phyloP scores from a whole-genome alignment of 2,329 filamentous ascomycete species.

The Chrysoporthe cubensis region DNA sequence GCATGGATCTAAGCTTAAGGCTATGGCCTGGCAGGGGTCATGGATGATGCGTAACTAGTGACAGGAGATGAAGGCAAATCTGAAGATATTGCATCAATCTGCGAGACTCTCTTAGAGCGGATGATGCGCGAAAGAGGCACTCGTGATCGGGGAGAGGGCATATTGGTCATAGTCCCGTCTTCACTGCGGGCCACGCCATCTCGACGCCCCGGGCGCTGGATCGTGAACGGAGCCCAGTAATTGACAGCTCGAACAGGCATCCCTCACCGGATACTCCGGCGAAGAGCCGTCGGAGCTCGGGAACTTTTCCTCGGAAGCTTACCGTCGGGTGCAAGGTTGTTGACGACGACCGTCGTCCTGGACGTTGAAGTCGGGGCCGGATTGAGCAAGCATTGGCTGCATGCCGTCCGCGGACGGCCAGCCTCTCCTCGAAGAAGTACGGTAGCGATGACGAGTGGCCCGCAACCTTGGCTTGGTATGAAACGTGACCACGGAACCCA shows the following conservation, averaged over 20 bases:
- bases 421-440: background rate
- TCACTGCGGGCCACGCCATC: conserved; percentile 1
- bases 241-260: conserved; percentile 9
- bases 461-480: background rate
- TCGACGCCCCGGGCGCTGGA: background rate
- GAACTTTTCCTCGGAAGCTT: conserved; percentile 10
- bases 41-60: conserved; percentile 9
- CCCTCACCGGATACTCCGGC: background rate
- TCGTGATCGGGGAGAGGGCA: background rate
- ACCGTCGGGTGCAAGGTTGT: background rate
- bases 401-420: conserved; percentile 2
- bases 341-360: background rate
- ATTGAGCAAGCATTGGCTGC: background rate
- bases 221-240: background rate
- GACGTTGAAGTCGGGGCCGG: background rate
- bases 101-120: conserved; percentile 1
- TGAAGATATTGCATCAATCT: conserved; percentile 23
- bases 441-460: conserved; percentile 6
- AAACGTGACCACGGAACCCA: background rate
- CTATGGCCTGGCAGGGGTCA: conserved; percentile 13
- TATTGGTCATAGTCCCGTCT: background rate
- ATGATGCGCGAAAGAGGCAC: background rate
- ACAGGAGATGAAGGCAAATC: conserved; percentile 19
- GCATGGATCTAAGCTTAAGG: conserved; percentile 21
- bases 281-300: background rate